phyloP scores from a whole-genome alignment of 345 rosid genomes.

The Lagerstroemia speciosa region DNA sequence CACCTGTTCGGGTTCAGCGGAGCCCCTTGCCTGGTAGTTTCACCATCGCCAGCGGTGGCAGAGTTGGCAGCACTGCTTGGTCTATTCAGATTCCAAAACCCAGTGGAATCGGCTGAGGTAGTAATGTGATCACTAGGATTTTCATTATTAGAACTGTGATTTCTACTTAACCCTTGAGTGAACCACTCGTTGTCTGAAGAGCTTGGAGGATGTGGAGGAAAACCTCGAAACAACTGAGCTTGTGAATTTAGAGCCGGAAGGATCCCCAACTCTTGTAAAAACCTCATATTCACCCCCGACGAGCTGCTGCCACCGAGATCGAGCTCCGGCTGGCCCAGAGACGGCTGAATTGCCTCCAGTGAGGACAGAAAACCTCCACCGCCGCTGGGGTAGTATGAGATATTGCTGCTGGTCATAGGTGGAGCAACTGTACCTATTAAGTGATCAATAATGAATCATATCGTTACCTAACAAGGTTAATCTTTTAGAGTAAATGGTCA shows the following conservation, averaged over 20 bases:
- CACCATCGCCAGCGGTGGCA: not conserved
- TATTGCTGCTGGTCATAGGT: not conserved
- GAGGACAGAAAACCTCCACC: conserved; percentile 27
- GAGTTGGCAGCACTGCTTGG: not conserved
- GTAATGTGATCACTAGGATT: not conserved
- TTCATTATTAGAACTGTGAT: not conserved
- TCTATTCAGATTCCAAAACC: not conserved
- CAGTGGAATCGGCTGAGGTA: not conserved
- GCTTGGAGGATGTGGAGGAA: not conserved
- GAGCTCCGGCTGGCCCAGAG: not conserved
- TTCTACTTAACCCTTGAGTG: not conserved
- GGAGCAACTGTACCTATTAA: conserved; percentile 3
- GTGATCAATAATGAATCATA: no score
- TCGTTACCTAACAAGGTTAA: no score
- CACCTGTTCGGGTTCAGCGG: not conserved
- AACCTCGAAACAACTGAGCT: not conserved
- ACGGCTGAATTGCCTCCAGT: conserved; percentile 18
- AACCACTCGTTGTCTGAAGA: not conserved
- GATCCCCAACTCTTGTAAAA: not conserved
- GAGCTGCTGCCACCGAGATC: not conserved
- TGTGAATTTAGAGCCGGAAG: not conserved
- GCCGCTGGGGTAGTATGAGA: not conserved
- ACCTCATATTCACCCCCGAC: not conserved
- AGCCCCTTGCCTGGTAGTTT: not conserved
- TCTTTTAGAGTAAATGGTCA: no score